Percentiles rank a stretch among this genome's conserved stretches.
These are phyloP conservation scores for Cerioporus squamosus DNA, from an alignment of 1,284 basidiomycete species.

Conservation along the genomic window DNA sequence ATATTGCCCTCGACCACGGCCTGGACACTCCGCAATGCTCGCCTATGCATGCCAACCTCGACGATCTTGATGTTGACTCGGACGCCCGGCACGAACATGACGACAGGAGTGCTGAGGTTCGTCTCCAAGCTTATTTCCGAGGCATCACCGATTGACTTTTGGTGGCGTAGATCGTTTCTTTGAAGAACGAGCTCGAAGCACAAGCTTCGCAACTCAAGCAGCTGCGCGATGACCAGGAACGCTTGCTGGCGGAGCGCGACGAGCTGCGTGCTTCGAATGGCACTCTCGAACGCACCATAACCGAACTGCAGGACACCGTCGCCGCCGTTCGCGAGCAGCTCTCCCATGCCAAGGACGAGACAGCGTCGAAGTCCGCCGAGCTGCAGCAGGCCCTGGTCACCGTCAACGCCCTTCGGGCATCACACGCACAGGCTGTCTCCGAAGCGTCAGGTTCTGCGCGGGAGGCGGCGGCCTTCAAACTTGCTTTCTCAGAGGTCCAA, in stretches of 20 bases:
- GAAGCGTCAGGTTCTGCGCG: conserved; percentile 16
- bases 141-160: neutral
- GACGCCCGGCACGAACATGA: neutral
- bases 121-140: neutral
- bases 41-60: conserved; percentile 5
- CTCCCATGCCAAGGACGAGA: conserved; percentile 17
- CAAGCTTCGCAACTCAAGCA: conserved; percentile 6
- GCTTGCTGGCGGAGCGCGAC: conserved; percentile 12
- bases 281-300: conserved; percentile 9
- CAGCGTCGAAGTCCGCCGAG: conserved; percentile 8
- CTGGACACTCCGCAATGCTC: conserved; percentile 17
- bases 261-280: conserved; percentile 8
- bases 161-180: neutral
- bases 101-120: neutral
- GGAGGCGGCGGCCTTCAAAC: conserved; percentile 12
- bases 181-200: conserved; percentile 10
- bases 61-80: neutral
- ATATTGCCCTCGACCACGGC: neutral
- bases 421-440: conserved; percentile 10
- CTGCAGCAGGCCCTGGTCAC: conserved; percentile 12
- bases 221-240: conserved; percentile 13
- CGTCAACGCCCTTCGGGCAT: conserved; percentile 12
- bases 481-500: conserved; percentile 23
- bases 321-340: conserved; percentile 10
- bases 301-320: conserved; percentile 12